Evolutionary conservation across 257 asterid species (phyloP).

Genomic region (Przewalskia tangutica): DNA sequence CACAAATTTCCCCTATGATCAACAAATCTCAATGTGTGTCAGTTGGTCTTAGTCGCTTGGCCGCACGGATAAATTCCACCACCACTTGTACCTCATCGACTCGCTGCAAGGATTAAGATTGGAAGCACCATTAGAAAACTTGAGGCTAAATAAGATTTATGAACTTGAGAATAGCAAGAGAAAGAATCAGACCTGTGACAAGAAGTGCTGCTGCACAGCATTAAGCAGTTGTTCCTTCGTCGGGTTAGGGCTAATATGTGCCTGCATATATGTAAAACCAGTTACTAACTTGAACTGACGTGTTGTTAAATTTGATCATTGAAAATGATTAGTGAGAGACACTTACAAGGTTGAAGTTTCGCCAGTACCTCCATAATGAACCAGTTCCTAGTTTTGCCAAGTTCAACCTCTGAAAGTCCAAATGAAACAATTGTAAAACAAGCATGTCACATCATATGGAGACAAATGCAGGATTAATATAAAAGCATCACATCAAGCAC

Average conservation of each 20-base stretch:
- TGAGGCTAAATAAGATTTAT: neutral
- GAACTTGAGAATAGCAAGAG: neutral
- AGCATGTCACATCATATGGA: neutral
- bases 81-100: slow-evolving; percentile 77
- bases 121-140: neutral
- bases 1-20: neutral
- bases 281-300: neutral
- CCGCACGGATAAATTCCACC: slow-evolving; percentile 59
- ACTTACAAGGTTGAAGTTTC: slow-evolving; percentile 65
- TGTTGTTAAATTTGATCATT: neutral
- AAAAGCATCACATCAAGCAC: neutral
- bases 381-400: slow-evolving; percentile 66
- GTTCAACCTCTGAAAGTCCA: slow-evolving; percentile 40
- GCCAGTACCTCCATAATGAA: slow-evolving; percentile 81
- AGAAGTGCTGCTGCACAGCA: slow-evolving; percentile 63
- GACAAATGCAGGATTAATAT: neutral
- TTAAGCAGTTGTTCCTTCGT: slow-evolving; percentile 60
- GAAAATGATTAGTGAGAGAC: neutral
- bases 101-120: slow-evolving; percentile 32
- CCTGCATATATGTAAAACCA: slow-evolving; percentile 27
- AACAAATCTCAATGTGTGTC: slow-evolving; percentile 28
- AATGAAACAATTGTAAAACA: neutral
- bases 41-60: slow-evolving; percentile 44
- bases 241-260: slow-evolving; percentile 41
- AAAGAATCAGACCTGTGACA: slow-evolving; percentile 46